These are phyloP conservation scores for Parastagonospora nodorum DNA, from an alignment of 2,329 filamentous ascomycete species.

Conservation along the genomic window DNA sequence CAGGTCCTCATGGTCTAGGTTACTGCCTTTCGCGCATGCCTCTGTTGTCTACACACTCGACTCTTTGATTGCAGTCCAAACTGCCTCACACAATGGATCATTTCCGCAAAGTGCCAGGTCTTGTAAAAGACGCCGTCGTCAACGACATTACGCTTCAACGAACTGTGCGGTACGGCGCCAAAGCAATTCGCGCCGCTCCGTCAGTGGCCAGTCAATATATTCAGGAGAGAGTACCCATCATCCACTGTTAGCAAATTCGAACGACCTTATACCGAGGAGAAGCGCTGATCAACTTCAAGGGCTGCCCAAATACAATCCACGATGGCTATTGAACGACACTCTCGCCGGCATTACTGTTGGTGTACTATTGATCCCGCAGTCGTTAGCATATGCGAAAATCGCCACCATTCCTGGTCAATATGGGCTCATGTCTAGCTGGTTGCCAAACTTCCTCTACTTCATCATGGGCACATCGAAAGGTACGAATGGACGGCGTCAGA, in stretches of 20 bases:
- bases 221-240: slow-evolving; percentile 64
- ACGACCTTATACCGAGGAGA: no score
- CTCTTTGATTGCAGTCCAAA: slow-evolving; percentile 1
- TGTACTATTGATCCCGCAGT: slow-evolving; percentile 84
- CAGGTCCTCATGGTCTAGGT: slow-evolving; percentile 1
- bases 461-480: slow-evolving; percentile 76
- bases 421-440: slow-evolving; percentile 90
- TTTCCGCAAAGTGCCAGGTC: slow-evolving; percentile 18
- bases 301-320: slow-evolving; percentile 65
- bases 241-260: slow-evolving; percentile 52
- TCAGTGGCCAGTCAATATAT: slow-evolving; percentile 61
- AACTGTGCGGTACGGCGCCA: slow-evolving; percentile 33
- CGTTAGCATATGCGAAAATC: slow-evolving; percentile 95
- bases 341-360: slow-evolving; percentile 72
- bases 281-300: no score
- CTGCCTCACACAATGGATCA: slow-evolving; percentile 26
- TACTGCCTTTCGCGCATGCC: neutral
- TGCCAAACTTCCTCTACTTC: slow-evolving; percentile 94
- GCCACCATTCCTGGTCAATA: slow-evolving; percentile 84
- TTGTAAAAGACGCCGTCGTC: slow-evolving; percentile 21
- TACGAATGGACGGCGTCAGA: slow-evolving; percentile 1
- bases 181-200: slow-evolving; percentile 52
- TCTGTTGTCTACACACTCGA: neutral
- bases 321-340: slow-evolving; percentile 66
- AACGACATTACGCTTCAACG: slow-evolving; percentile 37